Evolutionary conservation across 345 rosid genomes (phyloP), one percentile per base, ranked within the genome.

Genomic region (Geranium brycei): DNA sequence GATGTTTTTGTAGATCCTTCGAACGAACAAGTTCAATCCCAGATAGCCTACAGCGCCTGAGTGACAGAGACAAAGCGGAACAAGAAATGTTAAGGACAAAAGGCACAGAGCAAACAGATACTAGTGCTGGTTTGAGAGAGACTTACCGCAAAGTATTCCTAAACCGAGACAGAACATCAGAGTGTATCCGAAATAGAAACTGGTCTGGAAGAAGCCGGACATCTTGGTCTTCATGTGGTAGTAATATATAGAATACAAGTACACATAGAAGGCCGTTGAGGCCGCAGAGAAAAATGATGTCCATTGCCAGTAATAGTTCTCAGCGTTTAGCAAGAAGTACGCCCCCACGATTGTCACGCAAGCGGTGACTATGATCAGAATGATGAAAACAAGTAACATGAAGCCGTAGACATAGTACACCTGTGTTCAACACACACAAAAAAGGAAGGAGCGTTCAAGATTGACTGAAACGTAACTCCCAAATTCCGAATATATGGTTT

Each of bases 241-340:
- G 84, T 90, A 87, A 67, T 87, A 90, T 69, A 90, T 79, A 14
- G 97, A 87, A 79, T 90, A 90, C 73, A 87, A 69, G 77, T 87
- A 90, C 65, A 90, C 95, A 63, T 90, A 90, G 61, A 87, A 88
- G 41, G 97, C 91, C 40, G 97, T 90, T 53, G 97, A 90, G 23
- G 97, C 97, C 62, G 97, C 97, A 31, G 97, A 87, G 78, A 85
- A 82, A 69, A 87, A 90, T 19, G 97, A 90, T 1, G 97, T 90
- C 97, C 97, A 90, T 69, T 90, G 97, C 97, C 97, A 90, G 77
- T 90, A 92, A 74, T 90, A 90, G 66, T 90, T 90, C 81, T 90
- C 97, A 40, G 97, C 97, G 28, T 23, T 23, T 23, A 23, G 28
- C 28, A 23, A 23, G 28, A 23, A 23, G 28, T 23, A 23, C 28